Base-by-base conservation (phyloP, 306 rosid species). In the Nissolia schottii region DNA sequence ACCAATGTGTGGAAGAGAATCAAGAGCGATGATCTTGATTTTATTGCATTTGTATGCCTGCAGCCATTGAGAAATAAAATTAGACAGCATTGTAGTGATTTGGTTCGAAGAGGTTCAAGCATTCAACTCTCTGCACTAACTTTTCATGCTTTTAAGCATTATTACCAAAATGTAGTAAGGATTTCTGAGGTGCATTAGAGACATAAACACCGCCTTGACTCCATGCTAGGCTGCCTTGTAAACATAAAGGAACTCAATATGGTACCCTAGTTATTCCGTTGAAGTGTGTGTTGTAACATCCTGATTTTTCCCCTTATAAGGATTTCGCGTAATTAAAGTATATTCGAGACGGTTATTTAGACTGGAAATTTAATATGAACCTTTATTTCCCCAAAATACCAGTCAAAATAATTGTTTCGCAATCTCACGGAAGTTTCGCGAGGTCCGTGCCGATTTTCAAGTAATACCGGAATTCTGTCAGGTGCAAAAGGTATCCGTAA, bases 41-140 rank as follows among this genome's bases (percentile, higher is more conserved):
- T 67, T 71, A 29, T 83, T 76, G 79, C 77, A 50, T 23, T 48
- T 60, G 31, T 75, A 83, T 4, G 79, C 76, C 87, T 83, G 68
- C 34, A 56, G 29, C 9, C 31, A 71, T 49, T 27, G 24, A 60
- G 12, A 32, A 18, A 46, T 70, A 10, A 38, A 31, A 32, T 45
- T 3, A 2, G 20, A 41, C 32, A 59, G 6, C 28, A 32, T 6
- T 57, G 38, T 10, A 66, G 67, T 41, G 11, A 11, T 8, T 41
- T 32, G 55, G 8, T 4, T 28, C 7, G 3, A 2, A 14, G 2
- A 50, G 31, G 35, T 14, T 58, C n/a, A 51, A 19, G 11, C 5
- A 46, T 14, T 58, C n/a, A 51, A 19, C 16, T 9, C 4, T 15
- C 5, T 10, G 14, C 10, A 3, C n/a, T 31, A 3, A 13, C 37